Conservation (phyloP, 2,329 filamentous ascomycete species). For the Alternaria brassicae region DNA sequence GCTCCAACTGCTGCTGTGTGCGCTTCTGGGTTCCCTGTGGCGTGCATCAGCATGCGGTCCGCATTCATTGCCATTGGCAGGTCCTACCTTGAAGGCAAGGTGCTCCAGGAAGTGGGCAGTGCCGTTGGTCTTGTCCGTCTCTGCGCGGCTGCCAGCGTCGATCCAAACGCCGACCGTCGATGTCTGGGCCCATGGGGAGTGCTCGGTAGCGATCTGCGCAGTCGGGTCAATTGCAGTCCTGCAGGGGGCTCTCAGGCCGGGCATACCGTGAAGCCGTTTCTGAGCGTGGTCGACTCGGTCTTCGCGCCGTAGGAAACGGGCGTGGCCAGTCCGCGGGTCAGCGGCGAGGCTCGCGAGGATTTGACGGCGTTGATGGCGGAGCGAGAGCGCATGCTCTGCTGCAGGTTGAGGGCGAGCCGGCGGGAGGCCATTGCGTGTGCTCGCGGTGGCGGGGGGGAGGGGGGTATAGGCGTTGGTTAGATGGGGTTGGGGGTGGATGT, state of each 20-base stretch:
- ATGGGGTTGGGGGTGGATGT: constrained; percentile 36
- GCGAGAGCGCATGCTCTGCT: constrained; percentile 87
- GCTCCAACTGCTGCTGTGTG: constrained; percentile 95
- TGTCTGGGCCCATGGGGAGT: constrained; percentile 97
- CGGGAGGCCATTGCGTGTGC: constrained; percentile 82
- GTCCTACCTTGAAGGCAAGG: constrained; percentile 93
- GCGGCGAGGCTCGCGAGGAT: constrained; percentile 60
- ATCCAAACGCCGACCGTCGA: constrained; percentile 99
- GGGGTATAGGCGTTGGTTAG: constrained; percentile 27
- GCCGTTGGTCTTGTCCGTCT: constrained; percentile 98
- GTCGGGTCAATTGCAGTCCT: constrained; percentile 44
- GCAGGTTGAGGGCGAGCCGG: constrained; percentile 94
- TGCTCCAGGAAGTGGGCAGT: constrained; percentile 99
- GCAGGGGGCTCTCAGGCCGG: constrained; percentile 15
- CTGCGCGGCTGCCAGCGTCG: constrained; percentile 95
- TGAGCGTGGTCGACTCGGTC: constrained; percentile 94
- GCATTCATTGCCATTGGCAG: constrained; percentile 9
- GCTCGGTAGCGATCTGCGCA: constrained; percentile 89
- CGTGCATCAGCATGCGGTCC: constrained; percentile 34
- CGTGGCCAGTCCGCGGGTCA: constrained; percentile 89
- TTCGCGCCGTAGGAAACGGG: constrained; percentile 76
- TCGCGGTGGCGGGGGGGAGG: constrained; percentile 34
- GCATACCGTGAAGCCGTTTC: constrained; percentile 93
- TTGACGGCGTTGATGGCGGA: constrained; percentile 78
- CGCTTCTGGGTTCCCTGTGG: constrained; percentile 86